Evolutionary conservation across 129 eudicot genomes (phyloP), one percentile per base, ranked within the genome.

Genomic region (Erigeron canadensis): DNA sequence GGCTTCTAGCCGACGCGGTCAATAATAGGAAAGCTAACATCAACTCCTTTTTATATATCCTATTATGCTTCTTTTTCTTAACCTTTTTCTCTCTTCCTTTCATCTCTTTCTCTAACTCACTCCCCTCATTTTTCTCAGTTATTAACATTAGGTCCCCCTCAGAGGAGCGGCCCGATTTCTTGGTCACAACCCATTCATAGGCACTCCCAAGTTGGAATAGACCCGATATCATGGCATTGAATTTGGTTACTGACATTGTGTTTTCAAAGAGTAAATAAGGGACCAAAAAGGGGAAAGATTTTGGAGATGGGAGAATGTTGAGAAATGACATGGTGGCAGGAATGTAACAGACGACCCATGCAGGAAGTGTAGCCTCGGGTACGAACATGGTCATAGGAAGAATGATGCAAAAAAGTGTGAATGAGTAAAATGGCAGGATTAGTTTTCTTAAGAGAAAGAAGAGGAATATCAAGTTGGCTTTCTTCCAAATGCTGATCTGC

Each of bases 151-250:
- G 61, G 68, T 89, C 96, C 4, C 90, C 84, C 47, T 86, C 92
- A 4, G 96, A 89, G 12, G 93, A 82, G n/a, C 96, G 67, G 11
- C 96, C 96, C 7, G 86, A 76, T 76, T 89, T 89, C 77, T 89
- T 89, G 22, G 96, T 89, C 21, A 89, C 96, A 5, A 89, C 89
- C 96, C 96, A 89, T 62, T 89, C 96, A 12, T 89, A 89, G 3
- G 96, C 79, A 53, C 96, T 89, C 72, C 96, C 96, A 3, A 89
- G 88, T 83, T 86, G 96, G 63, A 89, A 89, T 13, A 89, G 73
- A 3, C 96, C 96, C 1, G 96, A 84, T 22, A 87, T 46, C 95
- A 88, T 88, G 0, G 95, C 95, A 8, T 88, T 83, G 86, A 88
- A 66, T 50, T 86, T 88, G 67, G 96, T 88, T 51, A 88, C 91